phyloP scores from a whole-genome alignment of 805 yeast genomes.

The Ogataea saltuana region DNA sequence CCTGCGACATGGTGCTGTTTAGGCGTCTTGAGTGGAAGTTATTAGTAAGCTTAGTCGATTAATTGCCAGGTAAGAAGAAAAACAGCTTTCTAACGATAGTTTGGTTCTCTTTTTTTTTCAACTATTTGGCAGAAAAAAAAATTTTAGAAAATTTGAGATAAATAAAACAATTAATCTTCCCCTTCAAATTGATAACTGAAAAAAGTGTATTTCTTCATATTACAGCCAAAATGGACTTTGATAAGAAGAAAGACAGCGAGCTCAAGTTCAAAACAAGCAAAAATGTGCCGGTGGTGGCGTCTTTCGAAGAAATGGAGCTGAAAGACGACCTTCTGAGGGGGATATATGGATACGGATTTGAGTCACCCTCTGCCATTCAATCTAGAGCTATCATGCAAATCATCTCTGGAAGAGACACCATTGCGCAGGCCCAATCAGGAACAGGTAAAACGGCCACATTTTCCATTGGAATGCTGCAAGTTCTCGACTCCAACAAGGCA shows the following conservation, averaged over 20 bases:
- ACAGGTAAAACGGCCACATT: constrained; percentile 91
- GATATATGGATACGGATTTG: constrained; percentile 79
- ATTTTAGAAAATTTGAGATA: neutral
- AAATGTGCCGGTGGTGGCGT: constrained; percentile 48
- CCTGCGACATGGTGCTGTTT: neutral
- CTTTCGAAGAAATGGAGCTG: constrained; percentile 74
- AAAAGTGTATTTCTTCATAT: too few relatives aligned
- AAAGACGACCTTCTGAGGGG: constrained; percentile 64
- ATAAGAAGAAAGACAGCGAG: constrained; percentile 58
- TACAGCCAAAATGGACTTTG: constrained; percentile 52
- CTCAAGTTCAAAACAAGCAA: constrained; percentile 64
- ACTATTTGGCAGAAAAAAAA: neutral
- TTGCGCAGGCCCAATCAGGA: constrained; percentile 89
- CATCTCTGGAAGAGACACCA: constrained; percentile 68
- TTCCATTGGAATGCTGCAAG: constrained; percentile 62
- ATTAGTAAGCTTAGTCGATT: neutral
- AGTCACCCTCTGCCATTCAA: constrained; percentile 80
- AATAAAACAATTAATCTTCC: neutral
- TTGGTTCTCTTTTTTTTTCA: too few relatives aligned
- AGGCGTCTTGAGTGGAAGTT: neutral
- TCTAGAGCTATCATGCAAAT: constrained; percentile 79
- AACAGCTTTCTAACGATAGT: too few relatives aligned
- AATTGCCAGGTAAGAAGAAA: neutral
- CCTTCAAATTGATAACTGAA: neutral
- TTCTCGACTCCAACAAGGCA: constrained; percentile 66